phyloP scores from a whole-genome alignment of 106 monocot species.

The Chionographis japonica region DNA sequence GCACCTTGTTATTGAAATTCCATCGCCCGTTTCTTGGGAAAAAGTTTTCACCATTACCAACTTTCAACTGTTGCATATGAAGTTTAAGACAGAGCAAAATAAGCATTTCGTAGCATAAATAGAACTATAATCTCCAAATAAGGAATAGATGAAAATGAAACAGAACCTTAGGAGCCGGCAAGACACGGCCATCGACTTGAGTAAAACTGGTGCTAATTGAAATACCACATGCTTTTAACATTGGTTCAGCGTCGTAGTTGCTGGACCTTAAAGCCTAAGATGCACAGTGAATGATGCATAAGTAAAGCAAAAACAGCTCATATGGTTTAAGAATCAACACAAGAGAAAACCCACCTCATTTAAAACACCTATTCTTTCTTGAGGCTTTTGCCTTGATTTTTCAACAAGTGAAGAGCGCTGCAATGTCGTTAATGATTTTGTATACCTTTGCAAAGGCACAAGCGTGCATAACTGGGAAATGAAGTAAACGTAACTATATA shows the following conservation, averaged over 20 bases:
- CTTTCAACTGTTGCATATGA: slow-evolving; percentile 50
- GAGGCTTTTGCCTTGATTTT: slow-evolving; percentile 94
- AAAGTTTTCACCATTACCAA: slow-evolving; percentile 85
- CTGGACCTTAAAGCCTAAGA: slow-evolving; percentile 54
- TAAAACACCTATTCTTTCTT: slow-evolving; percentile 73
- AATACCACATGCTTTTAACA: slow-evolving; percentile 69
- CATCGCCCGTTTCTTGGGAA: slow-evolving; percentile 75
- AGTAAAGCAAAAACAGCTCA: neutral
- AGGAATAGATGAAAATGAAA: neutral
- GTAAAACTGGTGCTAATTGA: slow-evolving; percentile 60
- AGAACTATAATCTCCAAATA: too few relatives aligned
- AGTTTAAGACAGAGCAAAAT: neutral
- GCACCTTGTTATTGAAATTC: slow-evolving; percentile 97
- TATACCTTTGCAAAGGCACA: slow-evolving; percentile 85
- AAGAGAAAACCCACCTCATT: slow-evolving; percentile 36
- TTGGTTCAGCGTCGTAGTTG: slow-evolving; percentile 78
- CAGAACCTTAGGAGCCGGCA: slow-evolving; percentile 70
- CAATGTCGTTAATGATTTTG: slow-evolving; percentile 65
- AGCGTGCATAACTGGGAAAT: slow-evolving; percentile 57
- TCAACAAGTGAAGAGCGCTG: slow-evolving; percentile 92
- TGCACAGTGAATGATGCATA: neutral
- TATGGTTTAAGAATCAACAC: neutral
- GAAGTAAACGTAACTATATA: neutral
- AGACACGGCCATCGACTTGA: slow-evolving; percentile 73
- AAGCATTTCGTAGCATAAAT: too few relatives aligned